Conservation (phyloP, 1,139 yeast species). For the Pichia kudriavzevii region DNA sequence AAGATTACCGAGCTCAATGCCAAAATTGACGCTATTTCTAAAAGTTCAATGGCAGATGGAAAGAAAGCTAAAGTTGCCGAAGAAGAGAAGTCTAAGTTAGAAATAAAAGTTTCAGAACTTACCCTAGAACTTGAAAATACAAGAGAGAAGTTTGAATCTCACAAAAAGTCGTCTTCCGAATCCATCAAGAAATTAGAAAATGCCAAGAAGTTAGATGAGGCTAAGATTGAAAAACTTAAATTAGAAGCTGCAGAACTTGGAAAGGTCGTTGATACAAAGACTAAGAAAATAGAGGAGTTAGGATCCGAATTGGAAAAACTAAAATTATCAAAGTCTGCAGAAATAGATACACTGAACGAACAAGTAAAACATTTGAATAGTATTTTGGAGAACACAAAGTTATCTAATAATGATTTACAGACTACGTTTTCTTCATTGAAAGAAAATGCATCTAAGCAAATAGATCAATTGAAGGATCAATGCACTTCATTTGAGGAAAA, state of each 20-base stretch:
- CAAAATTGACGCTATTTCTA: neutral
- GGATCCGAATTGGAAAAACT: slow-evolving; percentile 1
- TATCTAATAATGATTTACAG: slow-evolving; percentile 5
- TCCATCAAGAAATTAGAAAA: neutral
- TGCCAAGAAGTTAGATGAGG: neutral
- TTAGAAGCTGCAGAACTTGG: slow-evolving; percentile 3
- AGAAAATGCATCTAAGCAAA: slow-evolving; percentile 4
- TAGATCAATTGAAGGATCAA: slow-evolving; percentile 6
- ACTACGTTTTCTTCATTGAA: slow-evolving; percentile 3
- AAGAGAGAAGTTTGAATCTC: neutral
- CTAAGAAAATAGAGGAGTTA: neutral
- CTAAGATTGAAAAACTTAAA: neutral
- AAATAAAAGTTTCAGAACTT: neutral
- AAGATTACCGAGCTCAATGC: slow-evolving; percentile 20
- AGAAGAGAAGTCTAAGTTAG: neutral
- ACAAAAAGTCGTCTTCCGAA: neutral
- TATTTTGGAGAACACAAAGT: slow-evolving; percentile 4
- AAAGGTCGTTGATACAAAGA: slow-evolving; percentile 1
- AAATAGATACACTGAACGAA: slow-evolving; percentile 2
- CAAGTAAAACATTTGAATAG: slow-evolving; percentile 4
- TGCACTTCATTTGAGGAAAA: slow-evolving; percentile 1
- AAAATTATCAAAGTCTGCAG: slow-evolving; percentile 2
- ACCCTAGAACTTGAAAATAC: neutral
- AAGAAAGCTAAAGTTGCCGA: slow-evolving; percentile 1
- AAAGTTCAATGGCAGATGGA: neutral